Evolutionary conservation across 345 rosid genomes (phyloP), one percentile per base, ranked within the genome.

Genomic region (Erysimum cheiranthoides): DNA sequence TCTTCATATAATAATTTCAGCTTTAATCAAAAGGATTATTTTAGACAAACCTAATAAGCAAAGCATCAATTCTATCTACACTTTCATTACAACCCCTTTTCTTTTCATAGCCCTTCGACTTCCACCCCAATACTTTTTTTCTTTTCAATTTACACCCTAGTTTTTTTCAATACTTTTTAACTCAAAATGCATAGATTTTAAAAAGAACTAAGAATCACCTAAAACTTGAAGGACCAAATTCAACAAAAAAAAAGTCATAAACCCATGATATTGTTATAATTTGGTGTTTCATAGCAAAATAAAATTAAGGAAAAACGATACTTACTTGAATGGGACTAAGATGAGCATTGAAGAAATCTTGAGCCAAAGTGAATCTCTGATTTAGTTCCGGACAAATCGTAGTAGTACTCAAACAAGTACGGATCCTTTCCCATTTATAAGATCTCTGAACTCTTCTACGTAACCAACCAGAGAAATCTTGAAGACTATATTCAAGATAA

Each of bases 271-370:
- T 3, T 17, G 0, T 30, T 34, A 14, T 14, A 42, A 18, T 5
- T 38, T 25, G 36, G 4, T 3, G 5, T 10, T 42, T 30, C 30
- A 30, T n/a, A 25, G 25, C 38, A 10, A 34, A 17, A 18, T 21
- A 0, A 21, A 21, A 21, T 21, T 21, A 21, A 21, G 32, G 18
- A 32, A 2, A 16, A 32, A 11, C 52, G 16, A 8, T 2, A 66
- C 56, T 53, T 75, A 89, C 99, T 91, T 95, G 98, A 42, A 96
- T 46, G 16, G 98, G 97, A 57, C 69, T 84, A 52, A 93, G 83
- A 60, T 47, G 92, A 59, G 96, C 90, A 65, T 86, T 89, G 73
- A 92, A 96, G 87, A 96, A 96, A 82, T 92, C 99, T 42, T 74
- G 94, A 78, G 98, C 93, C 88, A 81, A 82, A 57, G 88, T 80